Evolutionary conservation across 805 yeast genomes (phyloP).

Genomic region (Danielia reshetovae): DNA sequence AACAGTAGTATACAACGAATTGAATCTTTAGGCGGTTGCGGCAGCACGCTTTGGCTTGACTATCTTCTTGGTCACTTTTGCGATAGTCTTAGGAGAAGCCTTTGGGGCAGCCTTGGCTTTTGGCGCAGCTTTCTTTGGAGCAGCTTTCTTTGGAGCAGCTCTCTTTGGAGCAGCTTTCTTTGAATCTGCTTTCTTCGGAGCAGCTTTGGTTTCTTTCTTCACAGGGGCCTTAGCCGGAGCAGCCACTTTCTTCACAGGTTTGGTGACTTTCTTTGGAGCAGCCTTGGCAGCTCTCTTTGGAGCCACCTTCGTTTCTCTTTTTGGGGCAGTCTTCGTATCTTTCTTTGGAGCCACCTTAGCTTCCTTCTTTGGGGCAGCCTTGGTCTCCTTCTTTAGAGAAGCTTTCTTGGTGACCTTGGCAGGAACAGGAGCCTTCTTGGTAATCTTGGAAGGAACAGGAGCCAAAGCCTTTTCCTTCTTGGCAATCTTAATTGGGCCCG

Average conservation of each 20-base stretch:
- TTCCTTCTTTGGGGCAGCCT: not conserved
- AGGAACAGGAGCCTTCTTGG: conserved; percentile 1
- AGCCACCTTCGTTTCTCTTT: conserved; percentile 7
- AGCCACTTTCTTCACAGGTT: not conserved
- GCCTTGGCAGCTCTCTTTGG: conserved; percentile 1
- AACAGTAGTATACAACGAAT: too few species aligned
- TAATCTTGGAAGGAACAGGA: not conserved
- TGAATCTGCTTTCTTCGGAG: conserved; percentile 25
- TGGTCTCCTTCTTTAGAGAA: not conserved
- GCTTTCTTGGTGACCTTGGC: not conserved
- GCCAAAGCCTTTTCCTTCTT: conserved; percentile 32
- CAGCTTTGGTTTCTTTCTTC: conserved; percentile 2
- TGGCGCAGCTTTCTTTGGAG: conserved; percentile 3
- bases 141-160: conserved; percentile 2
- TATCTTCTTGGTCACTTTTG: conserved; percentile 4
- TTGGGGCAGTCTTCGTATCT: conserved; percentile 8
- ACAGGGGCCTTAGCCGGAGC: conserved; percentile 1
- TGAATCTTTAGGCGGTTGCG: too few species aligned
- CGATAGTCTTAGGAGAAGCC: not conserved
- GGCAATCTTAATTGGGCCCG: conserved; percentile 75
- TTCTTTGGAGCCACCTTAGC: conserved; percentile 3
- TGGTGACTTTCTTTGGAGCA: not conserved
- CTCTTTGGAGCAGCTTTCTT: conserved; percentile 5
- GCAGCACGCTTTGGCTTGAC: conserved; percentile 2
- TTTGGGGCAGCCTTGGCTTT: conserved; percentile 5